These are phyloP conservation scores for Aspergillus homomorphus DNA, from an alignment of 495 filamentous ascomycete genomes.

Conservation along the genomic window DNA sequence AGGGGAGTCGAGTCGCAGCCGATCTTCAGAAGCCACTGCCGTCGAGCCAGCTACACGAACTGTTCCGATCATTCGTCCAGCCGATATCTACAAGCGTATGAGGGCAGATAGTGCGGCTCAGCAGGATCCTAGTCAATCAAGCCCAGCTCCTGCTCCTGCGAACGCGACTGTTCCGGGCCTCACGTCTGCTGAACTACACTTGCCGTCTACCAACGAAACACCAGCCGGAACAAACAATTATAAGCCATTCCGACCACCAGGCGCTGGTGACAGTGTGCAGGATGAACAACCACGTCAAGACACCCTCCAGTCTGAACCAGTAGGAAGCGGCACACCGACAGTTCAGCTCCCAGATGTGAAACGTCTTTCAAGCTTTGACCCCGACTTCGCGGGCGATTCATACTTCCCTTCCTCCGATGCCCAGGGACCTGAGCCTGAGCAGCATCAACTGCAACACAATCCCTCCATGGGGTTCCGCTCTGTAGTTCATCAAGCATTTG, in stretches of 20 bases:
- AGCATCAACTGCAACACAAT: slow-evolving; percentile 46
- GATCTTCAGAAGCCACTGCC: slow-evolving; percentile 34
- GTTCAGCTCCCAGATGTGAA: slow-evolving; percentile 58
- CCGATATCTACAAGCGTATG: slow-evolving; percentile 74
- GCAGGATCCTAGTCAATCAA: slow-evolving; percentile 34
- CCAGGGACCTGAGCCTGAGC: slow-evolving; percentile 11
- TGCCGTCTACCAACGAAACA: background rate
- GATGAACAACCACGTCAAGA: background rate
- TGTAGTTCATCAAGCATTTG: slow-evolving; percentile 68
- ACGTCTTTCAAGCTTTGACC: slow-evolving; percentile 63
- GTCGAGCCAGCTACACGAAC: slow-evolving; percentile 21
- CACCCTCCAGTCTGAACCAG: slow-evolving; percentile 4
- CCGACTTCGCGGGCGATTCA: slow-evolving; percentile 32
- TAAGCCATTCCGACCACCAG: background rate
- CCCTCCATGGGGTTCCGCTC: slow-evolving; percentile 63
- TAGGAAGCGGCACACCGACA: slow-evolving; percentile 15
- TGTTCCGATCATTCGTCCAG: slow-evolving; percentile 66
- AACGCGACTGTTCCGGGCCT: slow-evolving; percentile 5
- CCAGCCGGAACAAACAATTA: slow-evolving; percentile 1
- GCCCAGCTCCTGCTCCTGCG: background rate
- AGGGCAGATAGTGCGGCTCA: slow-evolving; percentile 62
- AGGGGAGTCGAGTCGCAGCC: slow-evolving; percentile 44
- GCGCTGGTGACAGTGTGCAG: background rate
- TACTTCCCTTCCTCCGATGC: slow-evolving; percentile 16
- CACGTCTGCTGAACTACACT: background rate